Conservation (phyloP, 2,329 filamentous ascomycete genomes). For the Trichoderma endophyticum region DNA sequence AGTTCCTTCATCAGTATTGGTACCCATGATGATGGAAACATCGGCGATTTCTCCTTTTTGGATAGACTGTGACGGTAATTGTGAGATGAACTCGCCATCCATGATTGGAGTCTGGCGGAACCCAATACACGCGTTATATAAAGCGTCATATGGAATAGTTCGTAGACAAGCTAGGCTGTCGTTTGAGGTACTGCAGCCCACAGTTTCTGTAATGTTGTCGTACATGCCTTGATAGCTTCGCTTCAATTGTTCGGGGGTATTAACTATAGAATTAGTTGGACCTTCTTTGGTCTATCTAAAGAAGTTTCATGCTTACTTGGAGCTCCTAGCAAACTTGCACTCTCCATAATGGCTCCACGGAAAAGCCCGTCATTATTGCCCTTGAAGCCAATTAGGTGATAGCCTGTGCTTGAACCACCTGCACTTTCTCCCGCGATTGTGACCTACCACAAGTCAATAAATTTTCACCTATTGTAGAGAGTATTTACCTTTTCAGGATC, state of each 20-base stretch:
- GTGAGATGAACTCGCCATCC: conserved; percentile 6
- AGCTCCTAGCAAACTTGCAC: not conserved
- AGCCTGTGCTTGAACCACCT: not conserved
- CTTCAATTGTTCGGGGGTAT: not conserved
- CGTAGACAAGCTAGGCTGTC: not conserved
- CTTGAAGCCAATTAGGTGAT: not conserved
- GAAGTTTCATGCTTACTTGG: not conserved
- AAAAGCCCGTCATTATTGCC: not conserved
- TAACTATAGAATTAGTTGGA: not conserved
- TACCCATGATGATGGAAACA: not conserved
- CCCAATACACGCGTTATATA: not conserved
- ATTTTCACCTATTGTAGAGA: not conserved
- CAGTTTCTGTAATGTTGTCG: conserved; percentile 2
- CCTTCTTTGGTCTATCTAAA: not conserved
- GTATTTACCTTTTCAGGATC: not conserved
- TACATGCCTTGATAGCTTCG: conserved; percentile 1
- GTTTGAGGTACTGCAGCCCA: not conserved
- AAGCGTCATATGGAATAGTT: not conserved
- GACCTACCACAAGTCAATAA: not conserved
- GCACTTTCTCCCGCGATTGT: not conserved
- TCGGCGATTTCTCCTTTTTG: conserved; percentile 5
- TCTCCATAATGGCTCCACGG: conserved; percentile 3
- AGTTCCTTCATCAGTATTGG: not conserved
- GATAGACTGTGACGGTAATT: not conserved
- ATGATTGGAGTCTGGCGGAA: not conserved